A percentile compares a stretch with the other conserved stretches of the same genome.
phyloP scores from a whole-genome alignment of 148 eudicot species.

The Fallopia convolvulus region DNA sequence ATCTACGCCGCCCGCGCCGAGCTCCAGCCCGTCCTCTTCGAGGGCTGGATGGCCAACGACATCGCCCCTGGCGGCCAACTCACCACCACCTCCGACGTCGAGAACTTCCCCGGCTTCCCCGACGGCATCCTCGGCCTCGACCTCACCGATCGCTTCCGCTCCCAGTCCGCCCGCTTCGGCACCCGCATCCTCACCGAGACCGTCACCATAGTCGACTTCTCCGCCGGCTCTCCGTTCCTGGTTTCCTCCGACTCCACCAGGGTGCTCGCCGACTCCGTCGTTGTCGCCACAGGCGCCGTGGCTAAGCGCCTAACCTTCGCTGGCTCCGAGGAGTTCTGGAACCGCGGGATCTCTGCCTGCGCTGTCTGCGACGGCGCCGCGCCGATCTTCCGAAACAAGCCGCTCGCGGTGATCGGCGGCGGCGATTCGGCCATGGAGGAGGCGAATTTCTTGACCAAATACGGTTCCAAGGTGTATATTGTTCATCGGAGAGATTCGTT shows the following conservation, averaged over 20 bases:
- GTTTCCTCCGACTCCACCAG: conserved; percentile 29
- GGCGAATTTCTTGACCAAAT: conserved; percentile 36
- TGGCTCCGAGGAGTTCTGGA: conserved; percentile 34
- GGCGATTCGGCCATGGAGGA: conserved; percentile 50
- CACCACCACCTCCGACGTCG: conserved; percentile 88
- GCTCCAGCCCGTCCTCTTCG: conserved; percentile 73
- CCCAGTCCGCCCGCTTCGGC: conserved; percentile 49
- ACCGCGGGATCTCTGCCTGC: conserved; percentile 37
- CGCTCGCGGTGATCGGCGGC: conserved; percentile 38
- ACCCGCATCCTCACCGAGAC: conserved; percentile 64
- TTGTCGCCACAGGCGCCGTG: conserved; percentile 78
- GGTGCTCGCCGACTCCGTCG: conserved; percentile 21
- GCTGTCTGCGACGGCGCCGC: conserved; percentile 46
- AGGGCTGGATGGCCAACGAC: conserved; percentile 89
- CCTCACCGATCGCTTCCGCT: conserved; percentile 50
- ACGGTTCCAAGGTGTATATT: conserved; percentile 62
- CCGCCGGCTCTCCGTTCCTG: conserved; percentile 30
- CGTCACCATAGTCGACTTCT: conserved; percentile 50
- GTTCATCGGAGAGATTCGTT: conserved; percentile 63
- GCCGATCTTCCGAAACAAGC: conserved; percentile 34
- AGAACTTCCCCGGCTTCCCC: conserved; percentile 90
- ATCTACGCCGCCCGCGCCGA: conserved; percentile 88
- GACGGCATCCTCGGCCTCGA: conserved; percentile 53
- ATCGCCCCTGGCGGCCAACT: conserved; percentile 93
- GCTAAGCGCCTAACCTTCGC: conserved; percentile 52